Evolutionary conservation across 139 green algal genomes (phyloP), one percentile per base, ranked within the genome.

Genomic region (Edaphochlamys debaryana): DNA sequence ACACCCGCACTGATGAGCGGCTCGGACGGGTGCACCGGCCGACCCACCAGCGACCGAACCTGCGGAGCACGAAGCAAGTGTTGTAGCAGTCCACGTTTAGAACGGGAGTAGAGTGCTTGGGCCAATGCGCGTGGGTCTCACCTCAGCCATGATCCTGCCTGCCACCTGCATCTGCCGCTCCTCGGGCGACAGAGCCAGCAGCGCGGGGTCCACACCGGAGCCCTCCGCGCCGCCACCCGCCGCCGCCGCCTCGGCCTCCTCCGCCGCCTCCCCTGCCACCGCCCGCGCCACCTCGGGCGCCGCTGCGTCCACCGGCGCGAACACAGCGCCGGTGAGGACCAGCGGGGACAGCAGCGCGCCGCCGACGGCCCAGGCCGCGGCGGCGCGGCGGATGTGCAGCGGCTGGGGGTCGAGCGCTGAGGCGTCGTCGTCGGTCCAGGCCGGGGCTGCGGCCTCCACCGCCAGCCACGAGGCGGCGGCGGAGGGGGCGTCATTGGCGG

Each of bases 91-190:
- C n/a, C n/a, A n/a, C n/a, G n/a, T n/a, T n/a, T n/a, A 54, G 45
- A 54, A 54, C 11, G 45, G 45, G 11, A 54, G 45, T 9, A 54
- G 45, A 54, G n/a, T n/a, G n/a, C n/a, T n/a, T n/a, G n/a, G n/a
- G n/a, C n/a, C n/a, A n/a, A n/a, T n/a, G n/a, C n/a, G n/a, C n/a
- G 45, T 54, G 45, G 11, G 11, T 54, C 87, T 68, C 22, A 96
- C 93, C 86, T 97, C 94, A 30, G 58, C 36, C 88, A 96, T 93
- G 34, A 96, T 92, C 72, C 89, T 69, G 29, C 81, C 86, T 6
- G 95, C 87, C 56, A 96, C 79, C 74, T 94, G 88, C 76, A 96
- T 66, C 78, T 85, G 52, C 1, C 94, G 85, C 74, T 96, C 91
- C 50, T 92, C 92, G 34, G 82, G 42, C 0, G 80, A 27, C 91